These are phyloP conservation scores for Boletus rubropictus DNA, from an alignment of 768 basidiomycete genomes.

Conservation along the genomic window DNA sequence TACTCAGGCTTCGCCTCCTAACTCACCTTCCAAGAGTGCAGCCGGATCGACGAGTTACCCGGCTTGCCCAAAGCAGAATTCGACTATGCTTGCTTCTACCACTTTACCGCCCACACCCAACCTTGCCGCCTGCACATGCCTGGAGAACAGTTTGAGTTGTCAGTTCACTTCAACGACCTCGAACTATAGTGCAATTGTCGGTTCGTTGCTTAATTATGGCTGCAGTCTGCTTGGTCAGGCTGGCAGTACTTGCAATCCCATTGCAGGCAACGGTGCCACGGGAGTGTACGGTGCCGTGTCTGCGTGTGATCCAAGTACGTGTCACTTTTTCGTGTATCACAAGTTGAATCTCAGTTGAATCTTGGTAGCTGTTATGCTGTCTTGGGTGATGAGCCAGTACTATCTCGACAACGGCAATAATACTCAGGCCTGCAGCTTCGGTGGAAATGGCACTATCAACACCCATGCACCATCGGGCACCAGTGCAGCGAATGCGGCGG, in stretches of 20 bases:
- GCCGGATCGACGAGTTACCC: slow-evolving; percentile 48
- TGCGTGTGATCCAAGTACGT: slow-evolving; percentile 73
- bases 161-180: slow-evolving; percentile 58
- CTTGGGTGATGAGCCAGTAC: slow-evolving; percentile 76
- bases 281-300: slow-evolving; percentile 76
- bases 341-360: slow-evolving; percentile 2
- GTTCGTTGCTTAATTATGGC: slow-evolving; percentile 56
- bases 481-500: slow-evolving; percentile 49
- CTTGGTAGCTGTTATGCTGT: slow-evolving; percentile 63
- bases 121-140: slow-evolving; percentile 70
- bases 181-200: slow-evolving; percentile 57
- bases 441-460: slow-evolving; percentile 80
- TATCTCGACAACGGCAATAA: slow-evolving; percentile 60
- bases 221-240: slow-evolving; percentile 60
- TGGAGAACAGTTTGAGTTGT: slow-evolving; percentile 65
- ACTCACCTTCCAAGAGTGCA: slow-evolving; percentile 52
- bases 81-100: slow-evolving; percentile 58
- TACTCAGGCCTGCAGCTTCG: slow-evolving; percentile 66
- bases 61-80: slow-evolving; percentile 57
- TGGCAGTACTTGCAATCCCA: slow-evolving; percentile 59
- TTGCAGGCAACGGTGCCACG: slow-evolving; percentile 64
- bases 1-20: slow-evolving; percentile 47
- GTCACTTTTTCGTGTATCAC: slow-evolving; percentile 2
- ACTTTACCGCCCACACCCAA: slow-evolving; percentile 83
- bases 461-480: slow-evolving; percentile 42